Percentiles rank a stretch among this genome's conserved stretches.
Conservation (phyloP, 768 basidiomycete species). For the Xerocomellus amylosporus region DNA sequence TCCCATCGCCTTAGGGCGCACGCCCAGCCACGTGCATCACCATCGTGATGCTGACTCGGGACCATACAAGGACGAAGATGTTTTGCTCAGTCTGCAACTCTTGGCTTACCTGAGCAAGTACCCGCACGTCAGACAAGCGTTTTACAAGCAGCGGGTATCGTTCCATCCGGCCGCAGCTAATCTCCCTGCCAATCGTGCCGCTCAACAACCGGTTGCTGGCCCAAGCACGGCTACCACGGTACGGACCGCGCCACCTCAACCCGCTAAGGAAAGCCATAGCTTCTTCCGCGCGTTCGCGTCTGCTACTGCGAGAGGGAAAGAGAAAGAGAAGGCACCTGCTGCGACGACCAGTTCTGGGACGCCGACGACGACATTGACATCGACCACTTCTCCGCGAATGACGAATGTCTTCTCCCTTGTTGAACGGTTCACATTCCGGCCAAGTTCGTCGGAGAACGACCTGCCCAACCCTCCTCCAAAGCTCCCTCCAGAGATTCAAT, state of each 20-base stretch:
- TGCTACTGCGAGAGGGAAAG: slow-evolving; percentile 46
- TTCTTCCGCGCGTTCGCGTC: slow-evolving; percentile 48
- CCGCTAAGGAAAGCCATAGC: slow-evolving; percentile 35
- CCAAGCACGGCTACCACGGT: slow-evolving; percentile 19
- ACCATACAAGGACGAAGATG: slow-evolving; percentile 92
- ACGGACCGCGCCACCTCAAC: slow-evolving; percentile 15
- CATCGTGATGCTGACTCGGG: slow-evolving; percentile 46
- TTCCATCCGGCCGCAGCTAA: slow-evolving; percentile 73
- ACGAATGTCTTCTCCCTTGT: slow-evolving; percentile 96
- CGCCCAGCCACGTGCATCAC: slow-evolving; percentile 37
- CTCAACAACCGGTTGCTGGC: slow-evolving; percentile 24
- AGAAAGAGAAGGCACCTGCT: slow-evolving; percentile 39
- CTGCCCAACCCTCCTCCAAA: slow-evolving; percentile 66
- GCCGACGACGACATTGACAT: neutral
- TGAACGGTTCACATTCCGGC: slow-evolving; percentile 94
- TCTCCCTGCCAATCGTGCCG: slow-evolving; percentile 32
- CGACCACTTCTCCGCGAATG: slow-evolving; percentile 39
- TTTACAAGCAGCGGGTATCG: slow-evolving; percentile 83
- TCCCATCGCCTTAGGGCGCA: slow-evolving; percentile 20
- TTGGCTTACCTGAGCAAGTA: slow-evolving; percentile 97
- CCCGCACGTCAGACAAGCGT: slow-evolving; percentile 93
- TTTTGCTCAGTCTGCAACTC: slow-evolving; percentile 85
- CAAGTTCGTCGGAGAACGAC: slow-evolving; percentile 76
- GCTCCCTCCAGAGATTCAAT: slow-evolving; percentile 88
- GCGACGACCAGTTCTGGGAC: slow-evolving; percentile 22